phyloP scores from a whole-genome alignment of 2,329 filamentous ascomycete genomes.

The Neodidymelliopsis sp. region DNA sequence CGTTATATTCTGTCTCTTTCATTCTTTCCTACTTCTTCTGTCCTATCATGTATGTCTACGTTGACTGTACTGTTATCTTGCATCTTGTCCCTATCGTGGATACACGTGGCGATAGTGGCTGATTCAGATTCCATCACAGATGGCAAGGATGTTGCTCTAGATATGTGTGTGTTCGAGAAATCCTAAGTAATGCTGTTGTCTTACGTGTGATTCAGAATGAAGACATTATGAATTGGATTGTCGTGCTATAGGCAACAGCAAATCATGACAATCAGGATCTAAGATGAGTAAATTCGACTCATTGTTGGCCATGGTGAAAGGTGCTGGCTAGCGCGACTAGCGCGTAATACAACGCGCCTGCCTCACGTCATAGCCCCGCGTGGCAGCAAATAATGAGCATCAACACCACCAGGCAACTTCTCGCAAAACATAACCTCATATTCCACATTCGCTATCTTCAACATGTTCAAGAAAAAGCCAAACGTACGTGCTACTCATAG shows the following conservation, averaged over 20 bases:
- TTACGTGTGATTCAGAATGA: no score
- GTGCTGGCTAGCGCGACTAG: constrained; percentile 9
- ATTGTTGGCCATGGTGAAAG: not conserved
- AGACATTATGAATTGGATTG: no score
- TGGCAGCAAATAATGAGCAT: constrained; percentile 10
- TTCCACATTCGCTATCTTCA: constrained; percentile 7
- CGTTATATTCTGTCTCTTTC: no score
- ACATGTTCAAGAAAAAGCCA: constrained; percentile 71
- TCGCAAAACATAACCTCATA: not conserved
- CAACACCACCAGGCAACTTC: constrained; percentile 2
- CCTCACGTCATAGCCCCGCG: constrained; percentile 18
- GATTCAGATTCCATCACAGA: no score
- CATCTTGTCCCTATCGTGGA: no score
- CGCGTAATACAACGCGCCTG: constrained; percentile 5
- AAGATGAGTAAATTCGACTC: constrained; percentile 14
- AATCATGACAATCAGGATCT: not conserved
- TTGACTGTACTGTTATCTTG: no score
- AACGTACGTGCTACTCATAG: constrained; percentile 50
- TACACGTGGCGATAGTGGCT: no score
- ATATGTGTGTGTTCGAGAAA: no score
- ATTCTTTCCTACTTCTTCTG: no score
- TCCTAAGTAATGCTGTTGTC: no score
- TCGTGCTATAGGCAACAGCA: not conserved
- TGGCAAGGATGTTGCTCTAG: no score
- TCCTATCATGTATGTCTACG: no score